Conservation (phyloP, 345 rosid genomes). For the Dipteronia dyeriana region DNA sequence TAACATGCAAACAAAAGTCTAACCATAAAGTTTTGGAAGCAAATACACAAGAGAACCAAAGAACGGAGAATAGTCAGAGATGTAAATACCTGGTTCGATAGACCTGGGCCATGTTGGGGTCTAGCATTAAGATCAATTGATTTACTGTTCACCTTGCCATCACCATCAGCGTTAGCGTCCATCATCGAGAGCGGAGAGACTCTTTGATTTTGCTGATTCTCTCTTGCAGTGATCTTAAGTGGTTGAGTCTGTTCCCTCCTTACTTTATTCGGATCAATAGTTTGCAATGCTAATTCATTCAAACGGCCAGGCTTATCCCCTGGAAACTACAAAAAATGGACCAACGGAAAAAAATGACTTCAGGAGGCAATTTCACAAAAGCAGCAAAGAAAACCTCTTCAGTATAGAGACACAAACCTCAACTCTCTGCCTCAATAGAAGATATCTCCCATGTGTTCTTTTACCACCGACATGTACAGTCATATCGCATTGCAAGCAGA, state of each 20-base stretch:
- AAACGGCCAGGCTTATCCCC: conserved; percentile 60
- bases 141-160: conserved; percentile 51
- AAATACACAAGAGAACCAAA: not conserved
- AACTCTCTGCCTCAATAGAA: conserved; percentile 72
- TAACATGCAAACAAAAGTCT: conserved; percentile 1
- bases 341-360: conserved; percentile 19
- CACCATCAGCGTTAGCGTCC: conserved; percentile 41
- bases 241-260: conserved; percentile 44
- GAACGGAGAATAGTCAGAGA: not conserved
- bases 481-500: conserved; percentile 91
- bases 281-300: conserved; percentile 45
- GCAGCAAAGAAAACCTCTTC: conserved; percentile 1
- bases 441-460: conserved; percentile 77
- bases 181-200: conserved; percentile 30
- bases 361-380: not conserved
- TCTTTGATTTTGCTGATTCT: conserved; percentile 51
- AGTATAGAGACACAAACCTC: conserved; percentile 56
- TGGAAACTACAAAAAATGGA: conserved; percentile 56
- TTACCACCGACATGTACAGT: conserved; percentile 89
- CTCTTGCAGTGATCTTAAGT: conserved; percentile 30
- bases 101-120: conserved; percentile 63
- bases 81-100: conserved; percentile 47
- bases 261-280: conserved; percentile 31
- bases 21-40: not conserved
- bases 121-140: conserved; percentile 72